Percentiles rank a stretch among this genome's conserved stretches.
These are phyloP conservation scores for Epichloe festucae DNA, from an alignment of 2,329 filamentous ascomycete species.

Conservation along the genomic window DNA sequence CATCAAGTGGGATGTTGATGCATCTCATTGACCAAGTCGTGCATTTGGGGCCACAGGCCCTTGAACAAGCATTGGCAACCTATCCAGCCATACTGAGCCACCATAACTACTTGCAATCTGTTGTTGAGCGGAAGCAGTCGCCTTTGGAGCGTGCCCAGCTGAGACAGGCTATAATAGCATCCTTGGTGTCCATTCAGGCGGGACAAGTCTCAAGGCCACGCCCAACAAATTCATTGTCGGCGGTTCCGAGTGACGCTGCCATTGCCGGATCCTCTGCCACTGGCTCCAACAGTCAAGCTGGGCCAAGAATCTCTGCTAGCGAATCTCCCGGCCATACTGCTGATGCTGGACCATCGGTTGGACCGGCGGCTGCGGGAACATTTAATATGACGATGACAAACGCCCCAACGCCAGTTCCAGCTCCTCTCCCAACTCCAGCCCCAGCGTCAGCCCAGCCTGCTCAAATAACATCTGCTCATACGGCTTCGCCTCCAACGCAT, in stretches of 20 bases:
- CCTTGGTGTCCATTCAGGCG: constrained; percentile 32
- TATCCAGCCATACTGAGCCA: constrained; percentile 37
- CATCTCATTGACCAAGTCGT: constrained; percentile 41
- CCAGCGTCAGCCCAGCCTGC: constrained; percentile 11
- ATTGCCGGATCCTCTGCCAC: not conserved
- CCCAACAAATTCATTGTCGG: not conserved
- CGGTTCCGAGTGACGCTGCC: not conserved
- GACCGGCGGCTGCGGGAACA: not conserved
- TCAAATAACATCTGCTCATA: constrained; percentile 4
- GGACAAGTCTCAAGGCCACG: constrained; percentile 23
- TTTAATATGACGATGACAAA: not conserved
- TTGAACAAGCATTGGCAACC: constrained; percentile 31
- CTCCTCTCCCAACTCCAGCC: not conserved
- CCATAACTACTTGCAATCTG: constrained; percentile 33
- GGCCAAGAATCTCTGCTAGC: not conserved
- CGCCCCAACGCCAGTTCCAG: not conserved
- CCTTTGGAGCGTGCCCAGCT: constrained; percentile 35
- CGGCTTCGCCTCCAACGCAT: constrained; percentile 2
- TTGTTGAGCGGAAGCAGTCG: constrained; percentile 39
- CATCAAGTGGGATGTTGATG: constrained; percentile 28
- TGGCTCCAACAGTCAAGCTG: not conserved
- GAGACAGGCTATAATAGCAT: constrained; percentile 34
- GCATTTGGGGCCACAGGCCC: constrained; percentile 32
- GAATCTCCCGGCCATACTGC: not conserved
- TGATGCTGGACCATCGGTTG: not conserved